A percentile compares a stretch with the other conserved stretches of the same genome.
Conservation (phyloP, 164 flowering plant species). For the Macadamia tetraphylla region DNA sequence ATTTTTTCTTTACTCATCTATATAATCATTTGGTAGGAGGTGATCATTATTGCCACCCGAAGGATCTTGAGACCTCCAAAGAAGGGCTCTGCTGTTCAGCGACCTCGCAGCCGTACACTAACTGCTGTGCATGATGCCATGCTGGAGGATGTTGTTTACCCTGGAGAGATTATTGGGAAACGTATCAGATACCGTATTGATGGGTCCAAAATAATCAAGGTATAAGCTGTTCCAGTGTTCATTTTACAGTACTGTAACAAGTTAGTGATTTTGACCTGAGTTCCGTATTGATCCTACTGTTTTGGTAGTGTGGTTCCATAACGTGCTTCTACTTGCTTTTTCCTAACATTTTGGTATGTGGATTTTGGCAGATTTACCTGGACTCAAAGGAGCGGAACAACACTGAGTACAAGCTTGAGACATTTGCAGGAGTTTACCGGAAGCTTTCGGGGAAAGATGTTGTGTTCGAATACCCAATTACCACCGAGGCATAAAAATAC, state of each 20-base stretch:
- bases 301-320: neutral
- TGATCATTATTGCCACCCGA: slow-evolving; percentile 69
- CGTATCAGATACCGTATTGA: slow-evolving; percentile 76
- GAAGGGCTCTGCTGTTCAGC: slow-evolving; percentile 81
- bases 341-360: neutral
- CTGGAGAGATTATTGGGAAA: slow-evolving; percentile 95
- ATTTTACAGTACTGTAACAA: too few species aligned
- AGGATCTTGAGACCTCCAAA: slow-evolving; percentile 90
- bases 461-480: slow-evolving; percentile 65
- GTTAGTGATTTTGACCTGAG: too few species aligned
- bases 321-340: neutral
- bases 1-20: neutral
- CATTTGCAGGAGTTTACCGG: slow-evolving; percentile 69
- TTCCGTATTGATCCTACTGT: neutral
- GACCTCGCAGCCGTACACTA: slow-evolving; percentile 81
- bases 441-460: slow-evolving; percentile 82
- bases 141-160: slow-evolving; percentile 78
- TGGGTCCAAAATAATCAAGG: slow-evolving; percentile 91
- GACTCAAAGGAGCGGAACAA: slow-evolving; percentile 78
- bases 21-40: slow-evolving; percentile 47
- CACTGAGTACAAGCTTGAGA: slow-evolving; percentile 76
- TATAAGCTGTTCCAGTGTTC: slow-evolving; percentile 6
- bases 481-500: slow-evolving; percentile 43
- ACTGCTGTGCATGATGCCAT: slow-evolving; percentile 89
- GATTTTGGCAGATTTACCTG: slow-evolving; percentile 44